Percentiles rank a stretch among this genome's conserved stretches.
These are phyloP conservation scores for Posidonia oceanica DNA, from an alignment of 116 monocot genomes.

Conservation along the genomic window DNA sequence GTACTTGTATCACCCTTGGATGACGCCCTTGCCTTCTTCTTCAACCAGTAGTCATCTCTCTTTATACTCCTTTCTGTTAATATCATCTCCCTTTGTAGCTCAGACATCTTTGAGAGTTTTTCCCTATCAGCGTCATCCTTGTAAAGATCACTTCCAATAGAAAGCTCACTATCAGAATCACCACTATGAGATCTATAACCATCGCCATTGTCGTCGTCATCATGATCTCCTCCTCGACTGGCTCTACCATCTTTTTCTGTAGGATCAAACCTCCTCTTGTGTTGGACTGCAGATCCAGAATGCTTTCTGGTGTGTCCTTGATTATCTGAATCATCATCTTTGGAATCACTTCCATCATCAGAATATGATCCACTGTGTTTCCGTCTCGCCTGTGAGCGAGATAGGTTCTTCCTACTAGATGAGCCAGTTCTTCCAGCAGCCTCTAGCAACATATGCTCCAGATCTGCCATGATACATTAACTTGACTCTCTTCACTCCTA, in stretches of 20 bases:
- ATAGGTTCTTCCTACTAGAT: slow-evolving; percentile 29
- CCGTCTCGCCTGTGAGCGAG: slow-evolving; percentile 34
- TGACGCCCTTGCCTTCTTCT: slow-evolving; percentile 58
- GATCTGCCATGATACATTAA: slow-evolving; percentile 35
- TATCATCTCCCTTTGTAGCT: slow-evolving; percentile 52
- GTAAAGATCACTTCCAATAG: slow-evolving; percentile 56
- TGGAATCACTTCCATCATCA: slow-evolving; percentile 53
- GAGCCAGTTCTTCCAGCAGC: slow-evolving; percentile 76
- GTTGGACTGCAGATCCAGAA: slow-evolving; percentile 46
- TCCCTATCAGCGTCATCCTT: slow-evolving; percentile 48
- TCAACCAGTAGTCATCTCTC: slow-evolving; percentile 39
- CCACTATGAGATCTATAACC: slow-evolving; percentile 14
- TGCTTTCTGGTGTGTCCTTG: slow-evolving; percentile 31
- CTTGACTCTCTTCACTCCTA: not conserved
- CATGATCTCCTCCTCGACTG: slow-evolving; percentile 17
- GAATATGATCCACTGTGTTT: slow-evolving; percentile 39
- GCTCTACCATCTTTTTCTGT: slow-evolving; percentile 35
- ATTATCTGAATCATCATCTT: slow-evolving; percentile 44
- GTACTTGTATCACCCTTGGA: slow-evolving; percentile 35
- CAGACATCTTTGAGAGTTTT: slow-evolving; percentile 35
- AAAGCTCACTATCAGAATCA: slow-evolving; percentile 42
- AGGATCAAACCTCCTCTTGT: slow-evolving; percentile 69
- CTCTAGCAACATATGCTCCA: slow-evolving; percentile 76
- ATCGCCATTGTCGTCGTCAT: slow-evolving; percentile 6
- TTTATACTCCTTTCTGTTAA: slow-evolving; percentile 32